These are phyloP conservation scores for Rosa rugosa DNA, from an alignment of 306 rosid species.

Conservation along the genomic window DNA sequence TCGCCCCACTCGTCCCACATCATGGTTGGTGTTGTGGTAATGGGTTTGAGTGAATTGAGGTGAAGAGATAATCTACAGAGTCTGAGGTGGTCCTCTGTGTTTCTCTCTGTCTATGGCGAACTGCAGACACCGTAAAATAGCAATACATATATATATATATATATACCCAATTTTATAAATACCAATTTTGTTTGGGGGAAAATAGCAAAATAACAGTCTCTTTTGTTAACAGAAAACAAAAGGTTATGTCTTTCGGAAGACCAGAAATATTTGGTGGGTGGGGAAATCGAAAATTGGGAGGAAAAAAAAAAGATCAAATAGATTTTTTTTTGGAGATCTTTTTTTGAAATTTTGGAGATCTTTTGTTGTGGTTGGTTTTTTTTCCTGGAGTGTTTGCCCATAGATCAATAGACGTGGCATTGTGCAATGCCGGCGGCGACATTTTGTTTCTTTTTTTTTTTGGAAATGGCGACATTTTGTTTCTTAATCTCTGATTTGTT, in stretches of 20 bases:
- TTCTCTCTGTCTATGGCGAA: neutral
- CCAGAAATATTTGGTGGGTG: neutral
- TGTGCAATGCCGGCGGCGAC: no score
- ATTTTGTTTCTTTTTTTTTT: no score
- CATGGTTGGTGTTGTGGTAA: conserved; percentile 19
- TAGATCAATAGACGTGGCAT: no score
- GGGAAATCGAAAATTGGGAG: neutral
- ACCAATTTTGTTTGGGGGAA: neutral
- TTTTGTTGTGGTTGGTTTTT: neutral
- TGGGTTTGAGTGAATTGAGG: neutral
- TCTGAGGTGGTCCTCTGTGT: neutral
- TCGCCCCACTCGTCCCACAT: conserved; percentile 58
- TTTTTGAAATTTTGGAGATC: neutral
- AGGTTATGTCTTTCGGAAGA: neutral
- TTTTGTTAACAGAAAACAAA: no score
- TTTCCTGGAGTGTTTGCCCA: neutral
- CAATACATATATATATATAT: no score
- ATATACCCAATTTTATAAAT: neutral
- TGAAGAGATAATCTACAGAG: neutral
- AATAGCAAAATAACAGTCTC: neutral
- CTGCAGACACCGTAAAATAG: neutral
- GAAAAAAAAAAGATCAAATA: neutral
- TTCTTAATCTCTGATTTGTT: no score
- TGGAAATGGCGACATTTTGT: no score
- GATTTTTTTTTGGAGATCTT: neutral